Evolutionary conservation across 23 red algal genomes (phyloP), one percentile per base, ranked within the genome.

Genomic region (Rhodosorus marinus): DNA sequence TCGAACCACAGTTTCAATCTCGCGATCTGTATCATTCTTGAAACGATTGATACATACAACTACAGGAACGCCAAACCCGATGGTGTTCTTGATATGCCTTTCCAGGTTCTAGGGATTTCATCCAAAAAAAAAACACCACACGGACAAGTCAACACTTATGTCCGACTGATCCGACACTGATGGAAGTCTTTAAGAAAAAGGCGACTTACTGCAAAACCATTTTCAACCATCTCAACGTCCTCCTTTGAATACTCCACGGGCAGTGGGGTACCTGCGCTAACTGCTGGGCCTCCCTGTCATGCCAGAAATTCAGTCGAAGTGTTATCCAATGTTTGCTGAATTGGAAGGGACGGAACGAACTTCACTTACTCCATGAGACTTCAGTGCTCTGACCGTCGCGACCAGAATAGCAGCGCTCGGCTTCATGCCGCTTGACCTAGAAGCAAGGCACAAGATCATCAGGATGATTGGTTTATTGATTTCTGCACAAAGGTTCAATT

Each of bases 361-460:
- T n/a, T n/a, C n/a, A n/a, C n/a, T n/a, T n/a, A n/a, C n/a, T n/a
- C 90, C 90, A 47, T 98, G 90, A 79, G 81, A 81, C 60, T 83
- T 82, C 14, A 98, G 48, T 0, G 90, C 90, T 48, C 90, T 64
- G 31, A 98, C 67, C 0, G 90, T 98, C 1, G 78, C 90, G 31
- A 98, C 72, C 45, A 98, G 54, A 2, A 98, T 74, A 25, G 75
- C 66, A 1, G 54, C 73, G 19, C 68, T 62, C 3, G 90, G 90
- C 20, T 36, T 25, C 2, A 76, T 36, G 3, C 90, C 90, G n/a
- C n/a, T n/a, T n/a, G n/a, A n/a, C n/a, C n/a, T n/a, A n/a, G n/a
- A n/a, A 6, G 51, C 33, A 54, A 33, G 31, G 2, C 51, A 34
- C 35, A 11, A 2, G 15, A 51, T 9, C 35, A 1, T 8, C 15